Conservation (phyloP, 192 early-diverging fungal species). For the Pilobolus umbonatus region DNA sequence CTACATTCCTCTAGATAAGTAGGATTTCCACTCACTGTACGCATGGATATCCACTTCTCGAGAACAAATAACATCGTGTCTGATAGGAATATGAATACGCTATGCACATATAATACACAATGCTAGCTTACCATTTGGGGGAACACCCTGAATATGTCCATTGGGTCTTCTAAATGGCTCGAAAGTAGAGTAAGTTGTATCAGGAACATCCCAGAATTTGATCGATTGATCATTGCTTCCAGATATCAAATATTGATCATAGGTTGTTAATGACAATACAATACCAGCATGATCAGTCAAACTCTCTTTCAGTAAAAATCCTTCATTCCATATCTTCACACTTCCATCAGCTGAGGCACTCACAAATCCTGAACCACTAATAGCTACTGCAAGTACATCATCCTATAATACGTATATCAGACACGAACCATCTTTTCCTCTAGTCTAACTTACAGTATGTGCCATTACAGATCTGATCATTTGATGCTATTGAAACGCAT, state of each 20-base stretch:
- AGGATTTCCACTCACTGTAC: conserved; percentile 62
- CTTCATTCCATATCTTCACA: conserved; percentile 59
- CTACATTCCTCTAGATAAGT: conserved; percentile 68
- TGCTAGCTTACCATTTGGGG: conserved; percentile 5
- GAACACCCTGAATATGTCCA: conserved; percentile 1
- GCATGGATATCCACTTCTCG: conserved; percentile 64
- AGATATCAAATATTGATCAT: conserved; percentile 47
- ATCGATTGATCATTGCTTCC: conserved; percentile 59
- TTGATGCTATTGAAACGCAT: conserved; percentile 29
- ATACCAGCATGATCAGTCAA: conserved; percentile 48
- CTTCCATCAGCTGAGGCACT: conserved; percentile 67
- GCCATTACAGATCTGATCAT: conserved; percentile 51
- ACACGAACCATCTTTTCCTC: neutral
- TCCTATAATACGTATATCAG: conserved; percentile 16
- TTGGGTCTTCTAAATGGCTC: conserved; percentile 18
- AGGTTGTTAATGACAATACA: conserved; percentile 54
- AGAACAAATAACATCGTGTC: conserved; percentile 57
- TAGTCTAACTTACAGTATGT: conserved; percentile 37
- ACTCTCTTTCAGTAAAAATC: conserved; percentile 52
- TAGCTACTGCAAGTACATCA: conserved; percentile 56
- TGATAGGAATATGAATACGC: neutral
- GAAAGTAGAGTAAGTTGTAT: neutral
- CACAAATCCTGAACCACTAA: conserved; percentile 43
- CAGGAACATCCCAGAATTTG: conserved; percentile 53
- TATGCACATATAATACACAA: neutral